Percentiles rank a stretch among this genome's conserved stretches.
Conservation (phyloP, 495 filamentous ascomycete genomes). For the Penicillium taxi region DNA sequence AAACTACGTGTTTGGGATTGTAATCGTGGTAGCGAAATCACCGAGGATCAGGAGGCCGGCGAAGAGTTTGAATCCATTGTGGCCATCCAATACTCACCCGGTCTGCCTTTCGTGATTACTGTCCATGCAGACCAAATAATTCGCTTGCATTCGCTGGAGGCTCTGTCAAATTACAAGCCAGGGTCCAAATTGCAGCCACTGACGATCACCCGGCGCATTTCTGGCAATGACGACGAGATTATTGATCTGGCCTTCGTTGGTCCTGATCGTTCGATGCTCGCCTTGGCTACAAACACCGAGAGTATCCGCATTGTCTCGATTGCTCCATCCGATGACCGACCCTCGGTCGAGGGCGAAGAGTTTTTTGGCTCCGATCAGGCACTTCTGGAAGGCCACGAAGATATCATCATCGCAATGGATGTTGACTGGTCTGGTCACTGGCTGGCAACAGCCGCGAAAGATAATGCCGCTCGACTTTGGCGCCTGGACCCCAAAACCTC, state of each 20-base stretch:
- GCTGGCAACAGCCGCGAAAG: constrained; percentile 93
- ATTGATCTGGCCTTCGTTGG: constrained; percentile 86
- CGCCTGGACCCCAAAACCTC: constrained; percentile 67
- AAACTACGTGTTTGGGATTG: constrained; percentile 75
- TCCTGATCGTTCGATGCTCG: constrained; percentile 68
- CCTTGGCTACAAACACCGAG: constrained; percentile 91
- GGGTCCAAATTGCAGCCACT: constrained; percentile 39
- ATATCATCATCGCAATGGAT: constrained; percentile 92
- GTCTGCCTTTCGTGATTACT: constrained; percentile 61
- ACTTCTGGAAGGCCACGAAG: constrained; percentile 78
- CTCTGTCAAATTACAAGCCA: constrained; percentile 29
- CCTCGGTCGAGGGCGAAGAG: constrained; percentile 25
- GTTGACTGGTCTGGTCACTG: constrained; percentile 94
- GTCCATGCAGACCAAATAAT: constrained; percentile 87
- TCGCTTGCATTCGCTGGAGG: constrained; percentile 56
- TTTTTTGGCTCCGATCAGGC: constrained; percentile 88
- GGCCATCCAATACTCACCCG: constrained; percentile 55
- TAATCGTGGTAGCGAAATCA: constrained; percentile 67
- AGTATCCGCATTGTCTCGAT: constrained; percentile 78
- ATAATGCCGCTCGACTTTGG: constrained; percentile 92
- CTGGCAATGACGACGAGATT: constrained; percentile 94
- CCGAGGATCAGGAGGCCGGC: constrained; percentile 54
- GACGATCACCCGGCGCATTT: constrained; percentile 61
- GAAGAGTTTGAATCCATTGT: constrained; percentile 72
- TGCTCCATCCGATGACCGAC: constrained; percentile 30